Evolutionary conservation across 164 flowering plant genomes (phyloP).

Genomic region (Pachysandra terminalis): DNA sequence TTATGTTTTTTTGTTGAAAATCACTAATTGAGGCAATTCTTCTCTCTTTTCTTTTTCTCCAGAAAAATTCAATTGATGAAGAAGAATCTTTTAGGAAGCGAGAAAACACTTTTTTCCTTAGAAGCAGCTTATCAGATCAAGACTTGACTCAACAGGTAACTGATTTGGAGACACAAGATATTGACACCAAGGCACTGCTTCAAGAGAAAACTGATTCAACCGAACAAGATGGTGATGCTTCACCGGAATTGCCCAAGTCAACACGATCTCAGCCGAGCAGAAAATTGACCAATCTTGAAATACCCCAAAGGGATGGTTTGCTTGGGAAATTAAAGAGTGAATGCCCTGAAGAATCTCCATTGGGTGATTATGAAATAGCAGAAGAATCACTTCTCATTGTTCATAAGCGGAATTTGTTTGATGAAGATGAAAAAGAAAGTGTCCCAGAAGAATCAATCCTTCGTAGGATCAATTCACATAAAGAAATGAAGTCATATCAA

Average conservation of each 20-base stretch:
- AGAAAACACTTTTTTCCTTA: conserved; percentile 27
- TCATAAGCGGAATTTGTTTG: conserved; percentile 42
- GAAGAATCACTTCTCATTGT: conserved; percentile 38
- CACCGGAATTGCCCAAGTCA: conserved; percentile 11
- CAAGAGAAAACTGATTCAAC: conserved; percentile 15
- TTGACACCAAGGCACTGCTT: conserved; percentile 11
- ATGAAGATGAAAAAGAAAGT: conserved; percentile 34
- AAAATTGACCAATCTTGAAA: conserved; percentile 37
- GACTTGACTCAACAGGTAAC: conserved; percentile 28
- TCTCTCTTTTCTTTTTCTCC: no score
- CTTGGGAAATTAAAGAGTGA: conserved; percentile 14
- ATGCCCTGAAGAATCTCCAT: conserved; percentile 6
- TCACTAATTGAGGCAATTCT: no score
- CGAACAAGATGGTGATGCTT: conserved; percentile 12
- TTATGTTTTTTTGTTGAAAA: no score
- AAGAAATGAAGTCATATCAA: conserved; percentile 48
- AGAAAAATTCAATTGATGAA: no score
- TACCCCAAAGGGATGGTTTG: conserved; percentile 34
- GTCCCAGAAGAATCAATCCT: conserved; percentile 49
- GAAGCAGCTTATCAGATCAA: conserved; percentile 44
- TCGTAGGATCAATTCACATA: conserved; percentile 52
- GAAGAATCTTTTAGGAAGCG: conserved; percentile 22
- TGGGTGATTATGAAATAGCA: conserved; percentile 52
- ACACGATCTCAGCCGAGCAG: conserved; percentile 23
- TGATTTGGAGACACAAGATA: conserved; percentile 22